phyloP scores from a whole-genome alignment of 2,329 filamentous ascomycete genomes.

The Seiridium cupressi region DNA sequence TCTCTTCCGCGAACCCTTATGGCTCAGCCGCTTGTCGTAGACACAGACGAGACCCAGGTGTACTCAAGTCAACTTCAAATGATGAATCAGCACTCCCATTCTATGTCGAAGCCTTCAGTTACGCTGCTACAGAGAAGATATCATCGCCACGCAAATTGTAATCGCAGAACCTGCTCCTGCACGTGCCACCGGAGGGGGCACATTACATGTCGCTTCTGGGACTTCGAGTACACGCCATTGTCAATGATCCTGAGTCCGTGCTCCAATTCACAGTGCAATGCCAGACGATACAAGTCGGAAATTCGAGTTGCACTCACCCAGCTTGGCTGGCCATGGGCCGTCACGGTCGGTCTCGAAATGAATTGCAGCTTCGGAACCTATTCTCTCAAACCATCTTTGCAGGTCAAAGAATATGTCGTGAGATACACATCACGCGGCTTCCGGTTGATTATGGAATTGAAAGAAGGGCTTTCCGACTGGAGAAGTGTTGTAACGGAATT shows the following conservation, averaged over 20 bases:
- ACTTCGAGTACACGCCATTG: slow-evolving; percentile 2
- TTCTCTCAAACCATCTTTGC: background rate
- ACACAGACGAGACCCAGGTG: background rate
- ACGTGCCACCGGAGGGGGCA: background rate
- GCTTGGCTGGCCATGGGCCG: background rate
- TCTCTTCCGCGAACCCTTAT: background rate
- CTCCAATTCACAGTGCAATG: background rate
- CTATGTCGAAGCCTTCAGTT: background rate
- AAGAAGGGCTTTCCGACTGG: background rate
- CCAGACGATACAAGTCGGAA: background rate
- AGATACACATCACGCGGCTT: slow-evolving; percentile 1
- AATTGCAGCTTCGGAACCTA: background rate
- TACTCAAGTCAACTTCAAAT: background rate
- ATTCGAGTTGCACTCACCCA: background rate
- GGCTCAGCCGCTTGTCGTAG: background rate
- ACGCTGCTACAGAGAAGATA: background rate
- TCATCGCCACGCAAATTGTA: background rate
- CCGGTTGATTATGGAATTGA: background rate
- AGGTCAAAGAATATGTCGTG: background rate
- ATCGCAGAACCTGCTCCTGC: background rate
- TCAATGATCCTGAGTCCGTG: background rate
- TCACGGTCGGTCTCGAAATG: background rate
- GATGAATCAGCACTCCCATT: background rate
- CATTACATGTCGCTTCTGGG: background rate
- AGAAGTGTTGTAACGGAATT: background rate